Conservation (phyloP, 179 eudicot species). For the Spinacia oleracea region DNA sequence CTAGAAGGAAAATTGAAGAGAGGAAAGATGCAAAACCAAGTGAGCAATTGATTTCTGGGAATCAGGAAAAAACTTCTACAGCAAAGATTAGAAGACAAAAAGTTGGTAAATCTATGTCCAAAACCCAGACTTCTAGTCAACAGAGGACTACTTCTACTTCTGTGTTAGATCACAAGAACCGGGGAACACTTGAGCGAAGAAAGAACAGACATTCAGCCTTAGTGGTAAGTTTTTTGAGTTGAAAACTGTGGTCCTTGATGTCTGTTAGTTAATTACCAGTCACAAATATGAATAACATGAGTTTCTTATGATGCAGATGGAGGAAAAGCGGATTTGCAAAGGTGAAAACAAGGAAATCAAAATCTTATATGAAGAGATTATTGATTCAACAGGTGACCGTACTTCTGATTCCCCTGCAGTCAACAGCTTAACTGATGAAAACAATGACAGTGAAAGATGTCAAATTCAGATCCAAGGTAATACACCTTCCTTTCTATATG, state of each 20-base stretch:
- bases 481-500: neutral
- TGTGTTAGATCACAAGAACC: slow-evolving; percentile 22
- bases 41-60: slow-evolving; percentile 27
- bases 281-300: neutral
- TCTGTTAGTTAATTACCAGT: slow-evolving; percentile 3
- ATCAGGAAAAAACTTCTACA: slow-evolving; percentile 33
- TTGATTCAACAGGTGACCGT: slow-evolving; percentile 22
- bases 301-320: slow-evolving; percentile 36
- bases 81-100: slow-evolving; percentile 29
- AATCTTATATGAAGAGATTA: neutral
- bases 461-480: slow-evolving; percentile 45
- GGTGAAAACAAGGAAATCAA: slow-evolving; percentile 23
- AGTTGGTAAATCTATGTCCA: slow-evolving; percentile 25
- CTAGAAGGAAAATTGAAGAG: slow-evolving; percentile 38
- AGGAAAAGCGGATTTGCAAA: slow-evolving; percentile 28
- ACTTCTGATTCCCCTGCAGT: slow-evolving; percentile 14
- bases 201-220: slow-evolving; percentile 32
- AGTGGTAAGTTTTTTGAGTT: slow-evolving; percentile 38
- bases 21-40: slow-evolving; percentile 31
- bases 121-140: slow-evolving; percentile 16
- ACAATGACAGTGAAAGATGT: slow-evolving; percentile 26
- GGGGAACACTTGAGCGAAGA: slow-evolving; percentile 24
- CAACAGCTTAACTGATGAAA: slow-evolving; percentile 27
- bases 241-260: neutral
- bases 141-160: slow-evolving; percentile 23